Evolutionary conservation across 306 rosid species (phyloP).

Genomic region (Quercus berberidifolia): DNA sequence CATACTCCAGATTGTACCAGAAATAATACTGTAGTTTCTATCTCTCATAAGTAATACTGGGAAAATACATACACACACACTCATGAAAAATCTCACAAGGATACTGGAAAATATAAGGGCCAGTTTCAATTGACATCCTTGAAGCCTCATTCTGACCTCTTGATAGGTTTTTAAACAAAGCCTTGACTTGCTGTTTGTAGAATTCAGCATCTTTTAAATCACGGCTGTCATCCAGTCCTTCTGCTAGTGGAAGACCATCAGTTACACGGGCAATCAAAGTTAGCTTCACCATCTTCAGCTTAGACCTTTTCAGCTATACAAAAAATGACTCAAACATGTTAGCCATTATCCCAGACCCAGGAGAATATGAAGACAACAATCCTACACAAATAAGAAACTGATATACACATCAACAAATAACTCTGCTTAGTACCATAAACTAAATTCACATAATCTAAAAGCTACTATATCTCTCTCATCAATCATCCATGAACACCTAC

Average conservation of each 20-base stretch:
- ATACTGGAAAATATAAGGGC: conserved; percentile 92
- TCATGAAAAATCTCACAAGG: conserved; percentile 32
- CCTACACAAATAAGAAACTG: not conserved
- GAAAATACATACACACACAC: not conserved
- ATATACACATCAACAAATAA: not conserved
- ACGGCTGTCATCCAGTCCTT: conserved; percentile 91
- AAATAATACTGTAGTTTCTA: not conserved
- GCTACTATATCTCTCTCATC: not conserved
- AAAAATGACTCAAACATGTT: conserved; percentile 17
- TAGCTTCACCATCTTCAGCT: conserved; percentile 86
- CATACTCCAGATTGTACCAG: not conserved
- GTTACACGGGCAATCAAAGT: conserved; percentile 96
- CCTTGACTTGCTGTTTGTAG: conserved; percentile 92
- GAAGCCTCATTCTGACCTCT: conserved; percentile 88
- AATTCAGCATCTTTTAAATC: conserved; percentile 71
- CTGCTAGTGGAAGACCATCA: conserved; percentile 90
- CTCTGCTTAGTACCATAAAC: not conserved
- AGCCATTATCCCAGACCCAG: conserved; percentile 16
- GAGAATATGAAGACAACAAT: not conserved
- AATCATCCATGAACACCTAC: not conserved
- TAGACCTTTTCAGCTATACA: conserved; percentile 20
- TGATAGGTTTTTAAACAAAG: conserved; percentile 87
- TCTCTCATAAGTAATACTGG: not conserved
- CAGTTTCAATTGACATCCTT: conserved; percentile 93
- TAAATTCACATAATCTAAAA: not conserved